Base-by-base conservation (phyloP, 2,329 filamentous ascomycete species). In the Albifimbria verrucaria region DNA sequence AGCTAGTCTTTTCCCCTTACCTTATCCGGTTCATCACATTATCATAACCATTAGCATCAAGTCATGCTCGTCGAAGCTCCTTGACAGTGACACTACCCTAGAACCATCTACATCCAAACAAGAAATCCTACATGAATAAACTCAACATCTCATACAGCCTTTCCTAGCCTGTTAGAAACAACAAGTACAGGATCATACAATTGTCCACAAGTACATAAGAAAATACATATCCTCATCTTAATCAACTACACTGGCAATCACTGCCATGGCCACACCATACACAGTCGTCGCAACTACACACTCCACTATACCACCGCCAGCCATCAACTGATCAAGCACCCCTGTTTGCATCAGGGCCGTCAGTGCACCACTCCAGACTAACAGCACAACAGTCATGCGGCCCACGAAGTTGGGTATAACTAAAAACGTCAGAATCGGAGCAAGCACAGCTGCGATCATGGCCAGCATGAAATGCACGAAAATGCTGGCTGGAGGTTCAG, bases 381-480 rank as follows among this genome's bases (percentile, higher is more conserved):
- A 69, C 4, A 77, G 60, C 2, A 84, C 78, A 2, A 87, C 76
- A 0, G 77, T 77, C 57, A 87, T 74, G n/a, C 83, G 76, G 2
- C 78, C 81, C 0, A 78, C 63, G 55, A 86, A 83, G 6, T 78
- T 76, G 0, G 78, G 74, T 20, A 87, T 79, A 21, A 84, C 72
- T 5, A 76, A 66, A 61, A 87, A 88, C 1, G 80, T 76, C 9
- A 87, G 61, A 1, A 86, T 72, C 0, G 85, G 84, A 1, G 83
- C 68, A 6, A 87, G 66, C 2, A 87, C 71, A 0, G 63, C 65
- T 15, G 61, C 52, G 24, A 62, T 56, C 21, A 62, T 57, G 21
- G 59, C 64, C 9, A 65, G 43, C 15, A 48, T 55, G 44, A n/a
- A 36, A n/a, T 11, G 42, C 22, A 2, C 52, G 32, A 24, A 54